Conservation (phyloP, 805 yeast species). For the Schwanniomyces polymorphus region DNA sequence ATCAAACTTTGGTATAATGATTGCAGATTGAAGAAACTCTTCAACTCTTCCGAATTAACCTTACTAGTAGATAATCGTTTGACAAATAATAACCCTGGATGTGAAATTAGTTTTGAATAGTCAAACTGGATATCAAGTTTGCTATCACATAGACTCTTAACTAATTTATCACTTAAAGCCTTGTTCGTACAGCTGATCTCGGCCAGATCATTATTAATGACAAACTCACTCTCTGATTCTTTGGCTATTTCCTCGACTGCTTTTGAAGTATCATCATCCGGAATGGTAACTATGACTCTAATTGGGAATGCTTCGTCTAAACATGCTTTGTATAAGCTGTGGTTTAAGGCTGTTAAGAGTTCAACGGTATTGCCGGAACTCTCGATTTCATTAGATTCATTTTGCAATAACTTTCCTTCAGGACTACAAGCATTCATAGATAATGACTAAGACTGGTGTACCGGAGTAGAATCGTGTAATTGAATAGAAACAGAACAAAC, state of each 20-base stretch:
- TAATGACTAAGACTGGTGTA: neutral
- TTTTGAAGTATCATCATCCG: neutral
- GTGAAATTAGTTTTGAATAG: constrained; percentile 38
- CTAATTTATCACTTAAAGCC: constrained; percentile 1
- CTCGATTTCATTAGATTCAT: neutral
- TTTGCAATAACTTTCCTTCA: neutral
- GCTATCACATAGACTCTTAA: constrained; percentile 10
- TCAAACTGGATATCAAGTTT: constrained; percentile 14
- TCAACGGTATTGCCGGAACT: neutral
- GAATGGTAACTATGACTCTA: neutral
- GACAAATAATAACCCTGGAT: constrained; percentile 60
- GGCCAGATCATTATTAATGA: neutral
- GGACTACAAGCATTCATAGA: neutral
- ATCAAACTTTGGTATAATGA: constrained; percentile 16
- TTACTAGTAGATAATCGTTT: constrained; percentile 44
- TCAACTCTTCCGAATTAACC: constrained; percentile 34
- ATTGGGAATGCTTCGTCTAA: neutral
- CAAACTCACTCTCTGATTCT: neutral
- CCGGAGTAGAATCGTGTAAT: neutral
- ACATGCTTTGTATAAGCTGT: neutral
- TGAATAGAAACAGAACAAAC: neutral
- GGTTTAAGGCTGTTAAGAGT: neutral
- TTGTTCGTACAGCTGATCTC: neutral
- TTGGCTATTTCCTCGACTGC: neutral
- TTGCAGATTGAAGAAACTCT: constrained; percentile 16